phyloP scores from a whole-genome alignment of 257 asterid genomes.

The Perilla frutescens region DNA sequence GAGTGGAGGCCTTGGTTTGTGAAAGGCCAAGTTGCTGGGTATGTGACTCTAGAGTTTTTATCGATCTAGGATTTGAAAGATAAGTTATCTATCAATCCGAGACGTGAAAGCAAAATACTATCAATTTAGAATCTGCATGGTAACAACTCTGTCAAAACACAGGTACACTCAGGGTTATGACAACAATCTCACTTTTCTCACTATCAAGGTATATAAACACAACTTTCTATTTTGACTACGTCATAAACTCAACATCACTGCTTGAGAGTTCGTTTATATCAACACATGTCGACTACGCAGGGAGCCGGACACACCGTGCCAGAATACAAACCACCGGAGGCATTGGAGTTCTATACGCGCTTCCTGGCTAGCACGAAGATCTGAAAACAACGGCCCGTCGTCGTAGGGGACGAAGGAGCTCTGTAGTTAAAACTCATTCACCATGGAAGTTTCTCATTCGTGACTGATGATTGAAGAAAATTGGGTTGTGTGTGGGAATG shows the following conservation, averaged over 20 bases:
- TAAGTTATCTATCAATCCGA: too few species aligned
- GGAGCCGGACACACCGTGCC: slow-evolving; percentile 97
- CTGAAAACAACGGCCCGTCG: slow-evolving; percentile 32
- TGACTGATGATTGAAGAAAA: neutral
- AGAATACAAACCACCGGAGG: slow-evolving; percentile 91
- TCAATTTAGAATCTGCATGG: neutral
- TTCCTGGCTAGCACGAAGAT: slow-evolving; percentile 68
- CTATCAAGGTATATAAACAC: slow-evolving; percentile 64
- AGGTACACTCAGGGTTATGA: slow-evolving; percentile 84
- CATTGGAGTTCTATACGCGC: slow-evolving; percentile 71
- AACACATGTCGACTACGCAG: slow-evolving; percentile 41
- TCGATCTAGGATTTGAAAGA: too few species aligned
- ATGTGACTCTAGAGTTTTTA: slow-evolving; percentile 23
- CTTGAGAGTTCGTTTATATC: neutral
- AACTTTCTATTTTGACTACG: neutral
- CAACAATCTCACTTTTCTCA: slow-evolving; percentile 77
- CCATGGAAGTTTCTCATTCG: neutral
- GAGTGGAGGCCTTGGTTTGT: slow-evolving; percentile 90
- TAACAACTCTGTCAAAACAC: slow-evolving; percentile 17
- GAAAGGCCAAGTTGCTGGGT: slow-evolving; percentile 83
- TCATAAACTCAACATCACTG: neutral
- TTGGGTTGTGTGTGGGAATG: neutral
- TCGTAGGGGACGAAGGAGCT: neutral
- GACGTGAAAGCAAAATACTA: too few species aligned
- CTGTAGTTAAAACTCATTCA: neutral